These are phyloP conservation scores for Populus hybrid DNA, from an alignment of 441 rosid genomes.

Conservation along the genomic window DNA sequence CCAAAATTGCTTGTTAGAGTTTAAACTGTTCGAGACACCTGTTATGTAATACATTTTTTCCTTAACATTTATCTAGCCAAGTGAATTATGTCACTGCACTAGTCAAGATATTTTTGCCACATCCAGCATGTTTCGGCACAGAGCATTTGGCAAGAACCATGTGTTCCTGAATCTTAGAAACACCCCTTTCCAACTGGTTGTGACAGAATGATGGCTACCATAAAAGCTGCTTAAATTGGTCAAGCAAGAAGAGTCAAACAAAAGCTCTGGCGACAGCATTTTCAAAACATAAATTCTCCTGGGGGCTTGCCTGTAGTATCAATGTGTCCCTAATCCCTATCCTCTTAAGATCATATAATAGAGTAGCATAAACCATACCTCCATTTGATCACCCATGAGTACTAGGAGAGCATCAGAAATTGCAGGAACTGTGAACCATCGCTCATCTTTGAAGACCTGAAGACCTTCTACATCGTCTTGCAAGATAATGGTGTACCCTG, in stretches of 20 bases:
- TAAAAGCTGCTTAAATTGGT: no score
- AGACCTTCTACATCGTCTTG: constrained; percentile 55
- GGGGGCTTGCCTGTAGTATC: background rate
- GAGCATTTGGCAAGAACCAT: no score
- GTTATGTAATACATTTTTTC: background rate
- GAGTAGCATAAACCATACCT: constrained; percentile 29
- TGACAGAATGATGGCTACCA: no score
- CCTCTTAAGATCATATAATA: background rate
- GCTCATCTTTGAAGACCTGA: constrained; percentile 38
- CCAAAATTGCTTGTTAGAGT: background rate
- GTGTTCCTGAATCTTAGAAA: no score
- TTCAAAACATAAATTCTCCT: background rate
- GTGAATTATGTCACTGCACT: no score
- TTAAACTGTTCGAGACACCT: background rate
- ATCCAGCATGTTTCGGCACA: no score
- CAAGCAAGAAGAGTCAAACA: no score
- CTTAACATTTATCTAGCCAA: no score
- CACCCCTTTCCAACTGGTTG: no score
- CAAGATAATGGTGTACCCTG: constrained; percentile 47
- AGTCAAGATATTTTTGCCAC: no score
- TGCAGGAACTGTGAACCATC: constrained; percentile 46
- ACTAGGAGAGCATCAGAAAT: constrained; percentile 47
- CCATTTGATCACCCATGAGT: constrained; percentile 57
- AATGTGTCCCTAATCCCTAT: background rate
- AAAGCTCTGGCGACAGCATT: background rate